A percentile compares a stretch with the other conserved stretches of the same genome.
These are phyloP conservation scores for Alternaria dauci DNA, from an alignment of 2,329 filamentous ascomycete genomes.

Conservation along the genomic window DNA sequence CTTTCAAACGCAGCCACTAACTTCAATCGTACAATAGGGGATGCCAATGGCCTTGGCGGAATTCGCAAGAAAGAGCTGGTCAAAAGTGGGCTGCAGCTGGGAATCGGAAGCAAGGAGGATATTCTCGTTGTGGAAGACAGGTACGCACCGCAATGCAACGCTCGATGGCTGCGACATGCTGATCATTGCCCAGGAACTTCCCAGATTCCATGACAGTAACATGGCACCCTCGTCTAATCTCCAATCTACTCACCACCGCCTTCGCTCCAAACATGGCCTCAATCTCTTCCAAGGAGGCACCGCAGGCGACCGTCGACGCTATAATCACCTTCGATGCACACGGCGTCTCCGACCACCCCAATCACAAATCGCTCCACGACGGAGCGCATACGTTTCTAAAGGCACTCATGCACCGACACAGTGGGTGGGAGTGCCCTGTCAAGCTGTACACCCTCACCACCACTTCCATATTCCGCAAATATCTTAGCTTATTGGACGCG, in stretches of 20 bases:
- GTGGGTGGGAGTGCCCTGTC: slow-evolving; percentile 75
- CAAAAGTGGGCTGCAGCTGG: slow-evolving; percentile 79
- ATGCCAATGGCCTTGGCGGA: slow-evolving; percentile 87
- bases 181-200: slow-evolving; percentile 66
- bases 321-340: slow-evolving; percentile 88
- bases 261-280: slow-evolving; percentile 73
- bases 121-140: slow-evolving; percentile 85
- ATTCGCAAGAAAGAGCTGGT: slow-evolving; percentile 83
- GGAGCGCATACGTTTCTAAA: slow-evolving; percentile 79
- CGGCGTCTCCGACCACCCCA: slow-evolving; percentile 88
- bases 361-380: slow-evolving; percentile 88
- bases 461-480: slow-evolving; percentile 80
- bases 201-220: slow-evolving; percentile 85
- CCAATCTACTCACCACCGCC: slow-evolving; percentile 72
- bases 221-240: slow-evolving; percentile 78
- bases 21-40: slow-evolving; percentile 59
- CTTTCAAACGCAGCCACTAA: slow-evolving; percentile 11
- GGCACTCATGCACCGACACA: slow-evolving; percentile 68
- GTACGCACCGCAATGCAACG: slow-evolving; percentile 51
- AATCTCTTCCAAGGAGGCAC: slow-evolving; percentile 54
- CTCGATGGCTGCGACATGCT: slow-evolving; percentile 18
- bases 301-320: slow-evolving; percentile 72
- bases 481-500: slow-evolving; percentile 77
- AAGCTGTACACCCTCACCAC: slow-evolving; percentile 85
- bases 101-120: slow-evolving; percentile 76